Percentiles rank a stretch among this genome's conserved stretches.
Conservation (phyloP, 2,329 filamentous ascomycete genomes). For the Cladosporium sp. region DNA sequence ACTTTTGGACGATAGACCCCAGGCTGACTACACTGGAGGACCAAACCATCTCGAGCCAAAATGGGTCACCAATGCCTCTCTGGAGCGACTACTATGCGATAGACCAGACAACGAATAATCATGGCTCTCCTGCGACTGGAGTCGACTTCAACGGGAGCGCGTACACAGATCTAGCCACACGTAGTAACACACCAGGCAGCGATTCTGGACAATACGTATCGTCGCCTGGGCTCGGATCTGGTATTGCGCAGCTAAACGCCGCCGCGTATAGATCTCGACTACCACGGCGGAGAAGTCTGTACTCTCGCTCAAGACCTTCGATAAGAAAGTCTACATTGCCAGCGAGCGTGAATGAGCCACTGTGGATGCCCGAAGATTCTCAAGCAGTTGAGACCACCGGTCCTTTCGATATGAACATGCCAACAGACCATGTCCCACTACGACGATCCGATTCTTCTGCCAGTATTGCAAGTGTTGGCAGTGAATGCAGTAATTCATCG, state of each 20-base stretch:
- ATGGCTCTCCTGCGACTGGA: not conserved
- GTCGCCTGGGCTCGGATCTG: not conserved
- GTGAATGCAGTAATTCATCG: slow-evolving; percentile 7
- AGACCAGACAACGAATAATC: not conserved
- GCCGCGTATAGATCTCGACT: not conserved
- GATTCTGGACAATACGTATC: not conserved
- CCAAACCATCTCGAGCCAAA: not conserved
- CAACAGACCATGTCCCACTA: not conserved
- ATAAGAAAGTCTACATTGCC: not conserved
- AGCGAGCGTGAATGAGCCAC: not conserved
- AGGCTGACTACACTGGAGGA: not conserved
- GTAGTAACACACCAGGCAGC: slow-evolving; percentile 7
- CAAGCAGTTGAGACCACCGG: not conserved
- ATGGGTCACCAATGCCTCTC: not conserved
- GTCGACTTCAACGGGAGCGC: not conserved
- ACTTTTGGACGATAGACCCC: not conserved
- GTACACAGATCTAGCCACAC: not conserved
- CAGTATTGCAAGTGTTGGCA: not conserved
- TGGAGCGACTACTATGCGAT: not conserved
- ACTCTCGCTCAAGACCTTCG: not conserved
- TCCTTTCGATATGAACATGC: not conserved
- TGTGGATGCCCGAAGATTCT: not conserved
- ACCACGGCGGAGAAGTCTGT: slow-evolving; percentile 1
- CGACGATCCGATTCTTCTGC: not conserved
- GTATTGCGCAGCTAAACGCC: not conserved